These are phyloP conservation scores for Arxiozyma heterogenica DNA, from an alignment of 1,139 yeast species.

Conservation along the genomic window DNA sequence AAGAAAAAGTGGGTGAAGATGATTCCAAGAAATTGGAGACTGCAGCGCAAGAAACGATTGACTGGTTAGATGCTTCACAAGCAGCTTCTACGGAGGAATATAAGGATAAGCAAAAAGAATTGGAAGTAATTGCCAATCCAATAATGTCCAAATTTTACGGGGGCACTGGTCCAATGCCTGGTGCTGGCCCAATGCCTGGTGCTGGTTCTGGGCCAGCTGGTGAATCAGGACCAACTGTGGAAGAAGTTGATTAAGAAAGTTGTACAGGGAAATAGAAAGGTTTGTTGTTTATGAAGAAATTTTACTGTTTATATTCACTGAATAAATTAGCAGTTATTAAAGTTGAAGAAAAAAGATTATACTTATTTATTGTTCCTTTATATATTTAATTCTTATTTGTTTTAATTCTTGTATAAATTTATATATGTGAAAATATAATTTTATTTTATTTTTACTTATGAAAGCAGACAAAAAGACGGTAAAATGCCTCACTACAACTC, in stretches of 20 bases:
- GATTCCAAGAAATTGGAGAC: slow-evolving; percentile 78
- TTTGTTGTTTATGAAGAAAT: neutral
- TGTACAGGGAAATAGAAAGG: neutral
- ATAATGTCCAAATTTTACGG: slow-evolving; percentile 56
- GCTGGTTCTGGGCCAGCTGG: slow-evolving; percentile 43
- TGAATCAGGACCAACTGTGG: slow-evolving; percentile 57
- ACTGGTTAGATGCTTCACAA: slow-evolving; percentile 80
- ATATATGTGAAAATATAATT: too few relatives aligned
- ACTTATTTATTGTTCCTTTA: too few relatives aligned
- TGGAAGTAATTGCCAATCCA: slow-evolving; percentile 57
- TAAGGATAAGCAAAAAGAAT: slow-evolving; percentile 55
- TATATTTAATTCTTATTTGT: too few relatives aligned
- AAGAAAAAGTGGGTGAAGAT: slow-evolving; percentile 72
- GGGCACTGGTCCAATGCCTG: slow-evolving; percentile 42
- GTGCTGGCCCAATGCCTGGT: slow-evolving; percentile 38
- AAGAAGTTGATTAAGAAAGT: slow-evolving; percentile 52
- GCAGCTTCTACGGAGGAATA: slow-evolving; percentile 83
- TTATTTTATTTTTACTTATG: too few relatives aligned
- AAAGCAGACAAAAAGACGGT: neutral
- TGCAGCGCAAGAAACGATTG: slow-evolving; percentile 74
- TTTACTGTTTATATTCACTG: neutral
- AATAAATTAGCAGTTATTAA: neutral
- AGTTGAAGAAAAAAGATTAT: neutral
- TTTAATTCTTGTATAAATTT: neutral
- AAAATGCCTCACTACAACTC: too few relatives aligned